Conservation (phyloP, 768 basidiomycete genomes). For the Tubosaeta brunneosetosa region DNA sequence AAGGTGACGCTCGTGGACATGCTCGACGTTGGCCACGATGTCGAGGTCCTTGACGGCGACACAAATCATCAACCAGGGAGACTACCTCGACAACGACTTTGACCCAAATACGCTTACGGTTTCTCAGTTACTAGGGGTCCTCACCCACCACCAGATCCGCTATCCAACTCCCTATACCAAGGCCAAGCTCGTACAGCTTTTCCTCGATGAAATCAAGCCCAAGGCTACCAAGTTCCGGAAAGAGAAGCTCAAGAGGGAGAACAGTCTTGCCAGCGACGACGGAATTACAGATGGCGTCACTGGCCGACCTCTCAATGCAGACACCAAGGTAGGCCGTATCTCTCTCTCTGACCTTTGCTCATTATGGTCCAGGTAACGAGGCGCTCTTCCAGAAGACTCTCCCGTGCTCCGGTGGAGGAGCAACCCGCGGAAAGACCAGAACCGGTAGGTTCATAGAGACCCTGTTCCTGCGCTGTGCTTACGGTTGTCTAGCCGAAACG, state of each 20-base stretch:
- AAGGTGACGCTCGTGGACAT: not conserved
- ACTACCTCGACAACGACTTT: slow-evolving; percentile 77
- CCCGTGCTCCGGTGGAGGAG: slow-evolving; percentile 48
- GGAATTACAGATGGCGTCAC: slow-evolving; percentile 83
- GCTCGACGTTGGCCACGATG: slow-evolving; percentile 41
- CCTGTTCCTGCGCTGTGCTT: slow-evolving; percentile 7
- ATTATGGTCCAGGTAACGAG: slow-evolving; percentile 28
- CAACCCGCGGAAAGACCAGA: slow-evolving; percentile 44
- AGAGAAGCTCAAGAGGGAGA: slow-evolving; percentile 60
- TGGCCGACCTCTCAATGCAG: slow-evolving; percentile 56
- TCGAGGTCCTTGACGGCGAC: slow-evolving; percentile 67
- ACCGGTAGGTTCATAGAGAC: slow-evolving; percentile 39
- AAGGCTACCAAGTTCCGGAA: slow-evolving; percentile 53
- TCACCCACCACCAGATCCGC: slow-evolving; percentile 70
- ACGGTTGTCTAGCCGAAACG: slow-evolving; percentile 58
- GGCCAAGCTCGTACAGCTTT: slow-evolving; percentile 69
- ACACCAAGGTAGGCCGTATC: slow-evolving; percentile 38
- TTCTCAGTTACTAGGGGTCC: slow-evolving; percentile 73
- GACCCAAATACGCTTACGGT: slow-evolving; percentile 71
- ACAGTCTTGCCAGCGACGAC: slow-evolving; percentile 72
- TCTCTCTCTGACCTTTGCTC: slow-evolving; percentile 7
- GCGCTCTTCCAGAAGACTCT: slow-evolving; percentile 62
- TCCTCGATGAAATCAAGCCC: slow-evolving; percentile 70
- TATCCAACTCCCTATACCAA: slow-evolving; percentile 77
- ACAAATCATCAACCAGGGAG: slow-evolving; percentile 67